Conservation (phyloP, 805 yeast genomes). For the Candida pseudoglaebosa region DNA sequence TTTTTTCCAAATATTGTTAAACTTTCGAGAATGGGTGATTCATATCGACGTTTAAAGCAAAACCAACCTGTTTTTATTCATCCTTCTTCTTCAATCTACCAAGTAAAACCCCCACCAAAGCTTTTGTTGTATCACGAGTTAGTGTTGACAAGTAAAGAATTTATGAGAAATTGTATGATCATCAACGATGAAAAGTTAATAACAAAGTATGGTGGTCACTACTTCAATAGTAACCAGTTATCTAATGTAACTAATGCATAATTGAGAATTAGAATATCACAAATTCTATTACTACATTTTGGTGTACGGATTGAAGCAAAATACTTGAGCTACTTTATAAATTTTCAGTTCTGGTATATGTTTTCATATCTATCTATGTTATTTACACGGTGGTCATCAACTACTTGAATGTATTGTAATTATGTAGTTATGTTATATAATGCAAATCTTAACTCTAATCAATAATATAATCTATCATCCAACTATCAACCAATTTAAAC, state of each 20-base stretch:
- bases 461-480: no score
- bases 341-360: no score
- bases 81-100: constrained; percentile 74
- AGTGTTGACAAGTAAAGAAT: constrained; percentile 81
- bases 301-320: no score
- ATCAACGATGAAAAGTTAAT: constrained; percentile 46
- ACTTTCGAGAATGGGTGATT: constrained; percentile 59
- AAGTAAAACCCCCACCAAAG: constrained; percentile 67
- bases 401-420: no score
- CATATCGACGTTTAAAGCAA: constrained; percentile 61
- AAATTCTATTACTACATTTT: no score
- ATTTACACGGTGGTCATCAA: no score
- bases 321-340: no score
- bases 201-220: constrained; percentile 4
- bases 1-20: constrained; percentile 65
- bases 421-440: no score
- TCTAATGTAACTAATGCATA: background rate
- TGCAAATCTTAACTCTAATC: no score
- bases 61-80: constrained; percentile 76
- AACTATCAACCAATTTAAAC: no score
- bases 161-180: constrained; percentile 77
- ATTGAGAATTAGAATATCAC: background rate
- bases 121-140: constrained; percentile 77
- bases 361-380: no score
- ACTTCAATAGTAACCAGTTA: background rate